Base-by-base conservation (phyloP, 1,139 yeast genomes). In the Zygosaccharomyces pseudobailii region DNA sequence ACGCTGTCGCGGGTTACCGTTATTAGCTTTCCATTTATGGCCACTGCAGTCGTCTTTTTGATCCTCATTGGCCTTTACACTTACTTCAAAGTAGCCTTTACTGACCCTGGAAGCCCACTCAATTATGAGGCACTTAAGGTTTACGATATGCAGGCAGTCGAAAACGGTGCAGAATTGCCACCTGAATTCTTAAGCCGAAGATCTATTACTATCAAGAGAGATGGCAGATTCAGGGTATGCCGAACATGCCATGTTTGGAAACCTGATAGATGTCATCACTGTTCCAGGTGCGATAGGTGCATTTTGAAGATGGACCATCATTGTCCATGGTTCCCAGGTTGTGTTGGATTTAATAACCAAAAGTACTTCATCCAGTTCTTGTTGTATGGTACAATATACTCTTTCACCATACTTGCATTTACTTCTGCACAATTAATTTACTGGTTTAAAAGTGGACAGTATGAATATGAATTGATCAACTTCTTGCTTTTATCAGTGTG, bases 251-350 rank as follows among this genome's bases (percentile, higher is more conserved):
- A 71, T 39, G 82, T 80, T 41, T 89, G 95, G 94, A 92, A 92
- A 63, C 98, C 98, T 0, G 97, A 92, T 63, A 71, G 98, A 48
- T 78, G 87, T 49, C 98, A 92, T 63, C 97, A 92, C 66, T 92
- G 98, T 51, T 82, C 87, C 0, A 69, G 78, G 22, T 81, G 94
- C 54, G 75, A 80, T 8, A 69, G 68, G 45, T 92, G 98, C 66
- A 75, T 87, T 1, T 71, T 92, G 46, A 72, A 76, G 51, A 84
- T 84, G 92, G 94, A 85, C 67, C 98, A 92, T 62, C 95, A 87
- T 67, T 92, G 98, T 64, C 97, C 98, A 0, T 92, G 98, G 98
- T 89, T 92, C 63, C 81, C 95, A 4, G 74, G 80, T 9, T 92
- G 98, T 65, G 79, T 94, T 47, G 98, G 98, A 0, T 84, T 76